phyloP scores from a whole-genome alignment of 2,329 filamentous ascomycete species.

The Colletotrichum musicola region DNA sequence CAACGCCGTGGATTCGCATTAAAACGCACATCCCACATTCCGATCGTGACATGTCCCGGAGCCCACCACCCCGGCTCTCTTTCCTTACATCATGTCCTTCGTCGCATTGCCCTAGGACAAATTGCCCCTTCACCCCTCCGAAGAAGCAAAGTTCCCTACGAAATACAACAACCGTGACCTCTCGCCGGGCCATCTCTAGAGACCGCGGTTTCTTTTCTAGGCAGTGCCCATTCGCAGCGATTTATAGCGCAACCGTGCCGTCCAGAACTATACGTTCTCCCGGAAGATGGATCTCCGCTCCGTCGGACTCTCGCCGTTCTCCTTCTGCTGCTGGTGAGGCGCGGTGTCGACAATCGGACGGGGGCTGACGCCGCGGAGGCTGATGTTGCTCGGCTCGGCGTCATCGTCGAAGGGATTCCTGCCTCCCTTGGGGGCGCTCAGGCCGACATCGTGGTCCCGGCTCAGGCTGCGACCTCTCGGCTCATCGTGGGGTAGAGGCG shows the following conservation, averaged over 20 bases:
- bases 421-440: slow-evolving; percentile 49
- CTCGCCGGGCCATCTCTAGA: slow-evolving; percentile 11
- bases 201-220: background rate
- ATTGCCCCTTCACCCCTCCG: too few species aligned
- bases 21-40: slow-evolving; percentile 25
- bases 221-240: background rate
- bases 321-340: slow-evolving; percentile 41
- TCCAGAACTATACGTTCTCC: slow-evolving; percentile 70
- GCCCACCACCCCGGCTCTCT: slow-evolving; percentile 22
- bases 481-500: slow-evolving; percentile 49
- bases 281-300: slow-evolving; percentile 78
- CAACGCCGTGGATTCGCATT: slow-evolving; percentile 31
- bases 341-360: slow-evolving; percentile 71
- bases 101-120: slow-evolving; percentile 1
- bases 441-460: slow-evolving; percentile 47
- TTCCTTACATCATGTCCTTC: slow-evolving; percentile 34
- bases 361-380: slow-evolving; percentile 79
- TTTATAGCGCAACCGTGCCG: background rate
- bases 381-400: slow-evolving; percentile 71
- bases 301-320: slow-evolving; percentile 68
- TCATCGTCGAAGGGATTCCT: slow-evolving; percentile 80
- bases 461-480: slow-evolving; percentile 35
- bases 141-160: too few species aligned
- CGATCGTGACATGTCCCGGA: slow-evolving; percentile 30
- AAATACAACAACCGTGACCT: background rate